These are phyloP conservation scores for Psilocybe cubensis DNA, from an alignment of 768 basidiomycete genomes.

Conservation along the genomic window DNA sequence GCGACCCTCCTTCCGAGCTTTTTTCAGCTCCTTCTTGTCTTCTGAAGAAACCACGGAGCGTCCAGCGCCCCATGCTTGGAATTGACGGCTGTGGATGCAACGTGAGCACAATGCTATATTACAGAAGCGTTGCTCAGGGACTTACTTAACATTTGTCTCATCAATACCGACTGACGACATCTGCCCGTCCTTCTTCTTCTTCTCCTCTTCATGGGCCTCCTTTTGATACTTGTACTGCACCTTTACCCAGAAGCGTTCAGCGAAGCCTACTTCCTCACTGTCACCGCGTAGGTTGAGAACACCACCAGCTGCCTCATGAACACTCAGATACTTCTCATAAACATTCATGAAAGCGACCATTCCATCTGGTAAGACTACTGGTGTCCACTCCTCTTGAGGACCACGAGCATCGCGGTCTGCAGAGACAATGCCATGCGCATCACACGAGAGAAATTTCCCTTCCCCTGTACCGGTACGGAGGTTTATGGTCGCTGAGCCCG, in stretches of 20 bases:
- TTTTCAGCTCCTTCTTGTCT: conserved; percentile 83
- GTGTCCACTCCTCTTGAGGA: conserved; percentile 94
- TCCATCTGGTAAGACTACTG: conserved; percentile 78
- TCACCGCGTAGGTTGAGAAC: conserved; percentile 79
- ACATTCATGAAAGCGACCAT: conserved; percentile 89
- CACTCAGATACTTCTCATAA: conserved; percentile 84
- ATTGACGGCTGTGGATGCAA: conserved; percentile 52
- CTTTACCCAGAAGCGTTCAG: conserved; percentile 87
- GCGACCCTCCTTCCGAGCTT: conserved; percentile 79
- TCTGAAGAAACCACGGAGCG: conserved; percentile 66
- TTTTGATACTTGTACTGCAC: conserved; percentile 89
- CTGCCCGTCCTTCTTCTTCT: conserved; percentile 66
- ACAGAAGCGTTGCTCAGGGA: conserved; percentile 15
- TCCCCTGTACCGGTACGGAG: conserved; percentile 85
- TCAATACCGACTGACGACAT: conserved; percentile 59
- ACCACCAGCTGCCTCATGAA: conserved; percentile 90
- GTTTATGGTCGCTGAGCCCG: conserved; percentile 84
- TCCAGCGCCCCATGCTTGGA: conserved; percentile 88
- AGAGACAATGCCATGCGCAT: conserved; percentile 82
- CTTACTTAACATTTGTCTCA: conserved; percentile 77
- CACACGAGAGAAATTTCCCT: conserved; percentile 90
- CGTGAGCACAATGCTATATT: neutral
- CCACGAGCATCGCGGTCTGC: conserved; percentile 89
- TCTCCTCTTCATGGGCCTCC: conserved; percentile 80
- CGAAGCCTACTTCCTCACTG: conserved; percentile 83